Evolutionary conservation across 257 asterid species (phyloP).

Genomic region (Solanum gandarillasii): DNA sequence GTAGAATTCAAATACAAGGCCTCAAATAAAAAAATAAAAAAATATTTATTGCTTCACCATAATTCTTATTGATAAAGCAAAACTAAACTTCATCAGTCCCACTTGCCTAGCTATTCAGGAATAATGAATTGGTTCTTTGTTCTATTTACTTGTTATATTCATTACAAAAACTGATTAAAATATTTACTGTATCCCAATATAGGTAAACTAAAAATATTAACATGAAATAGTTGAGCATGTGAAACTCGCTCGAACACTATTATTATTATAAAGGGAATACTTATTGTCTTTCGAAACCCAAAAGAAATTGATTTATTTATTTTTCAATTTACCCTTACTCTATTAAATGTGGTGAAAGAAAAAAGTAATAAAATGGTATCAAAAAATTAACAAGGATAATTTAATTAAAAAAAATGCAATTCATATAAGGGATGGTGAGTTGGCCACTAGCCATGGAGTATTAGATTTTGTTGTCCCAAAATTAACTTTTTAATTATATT

Average conservation of each 20-base stretch:
- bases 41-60: no score
- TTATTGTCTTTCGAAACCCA: background rate
- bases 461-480: background rate
- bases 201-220: background rate
- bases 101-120: background rate
- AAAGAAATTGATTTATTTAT: background rate
- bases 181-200: background rate
- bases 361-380: background rate
- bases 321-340: background rate
- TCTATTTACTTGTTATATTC: background rate
- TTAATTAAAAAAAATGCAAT: no score
- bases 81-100: background rate
- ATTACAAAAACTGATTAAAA: background rate
- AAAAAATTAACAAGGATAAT: background rate
- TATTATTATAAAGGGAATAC: background rate
- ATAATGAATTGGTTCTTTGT: background rate
- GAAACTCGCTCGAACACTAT: background rate
- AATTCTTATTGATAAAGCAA: no score
- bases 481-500: background rate
- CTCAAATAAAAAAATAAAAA: background rate
- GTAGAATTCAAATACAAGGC: no score
- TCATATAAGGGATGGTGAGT: background rate
- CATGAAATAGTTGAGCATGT: background rate
- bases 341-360: background rate
- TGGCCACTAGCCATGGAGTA: background rate